Evolutionary conservation across 1,139 yeast genomes (phyloP).

Genomic region (Hemisphaericaspora subhashii): DNA sequence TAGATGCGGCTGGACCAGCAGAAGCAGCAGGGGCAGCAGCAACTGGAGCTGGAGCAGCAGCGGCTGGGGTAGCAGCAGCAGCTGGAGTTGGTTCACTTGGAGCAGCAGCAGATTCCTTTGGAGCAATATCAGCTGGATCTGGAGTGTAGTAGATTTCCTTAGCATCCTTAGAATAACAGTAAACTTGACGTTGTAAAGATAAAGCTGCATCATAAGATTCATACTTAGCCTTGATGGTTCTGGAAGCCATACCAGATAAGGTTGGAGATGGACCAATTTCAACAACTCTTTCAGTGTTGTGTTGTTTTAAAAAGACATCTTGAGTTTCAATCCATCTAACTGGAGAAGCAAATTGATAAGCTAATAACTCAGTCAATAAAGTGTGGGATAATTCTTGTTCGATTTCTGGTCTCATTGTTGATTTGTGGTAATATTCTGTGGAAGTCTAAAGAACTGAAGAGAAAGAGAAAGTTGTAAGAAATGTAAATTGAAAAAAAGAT

Average conservation of each 20-base stretch:
- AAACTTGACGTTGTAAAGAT: constrained; percentile 92
- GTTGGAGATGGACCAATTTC: constrained; percentile 99
- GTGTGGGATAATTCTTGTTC: constrained; percentile 97
- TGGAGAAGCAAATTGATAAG: constrained; percentile 98
- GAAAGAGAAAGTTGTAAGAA: background rate
- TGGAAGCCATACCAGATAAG: constrained; percentile 95
- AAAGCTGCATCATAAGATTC: constrained; percentile 97
- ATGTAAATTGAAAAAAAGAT: background rate
- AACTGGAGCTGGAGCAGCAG: constrained; percentile 58
- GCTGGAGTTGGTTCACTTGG: constrained; percentile 47
- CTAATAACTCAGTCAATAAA: constrained; percentile 89
- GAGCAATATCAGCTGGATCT: constrained; percentile 66
- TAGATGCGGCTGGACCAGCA: constrained; percentile 74
- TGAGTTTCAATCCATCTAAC: constrained; percentile 99
- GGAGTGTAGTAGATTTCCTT: constrained; percentile 96
- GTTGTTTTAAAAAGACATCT: constrained; percentile 91
- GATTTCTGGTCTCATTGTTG: constrained; percentile 87
- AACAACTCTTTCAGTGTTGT: constrained; percentile 94
- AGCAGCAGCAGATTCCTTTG: constrained; percentile 25
- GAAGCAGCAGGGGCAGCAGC: constrained; percentile 61
- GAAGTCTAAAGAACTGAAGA: too few species aligned
- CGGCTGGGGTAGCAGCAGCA: constrained; percentile 47
- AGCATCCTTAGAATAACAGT: constrained; percentile 93
- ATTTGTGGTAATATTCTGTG: too few species aligned
- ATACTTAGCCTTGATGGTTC: constrained; percentile 94